Base-by-base conservation (phyloP, 768 basidiomycete species). In the Phallus indusiatus region DNA sequence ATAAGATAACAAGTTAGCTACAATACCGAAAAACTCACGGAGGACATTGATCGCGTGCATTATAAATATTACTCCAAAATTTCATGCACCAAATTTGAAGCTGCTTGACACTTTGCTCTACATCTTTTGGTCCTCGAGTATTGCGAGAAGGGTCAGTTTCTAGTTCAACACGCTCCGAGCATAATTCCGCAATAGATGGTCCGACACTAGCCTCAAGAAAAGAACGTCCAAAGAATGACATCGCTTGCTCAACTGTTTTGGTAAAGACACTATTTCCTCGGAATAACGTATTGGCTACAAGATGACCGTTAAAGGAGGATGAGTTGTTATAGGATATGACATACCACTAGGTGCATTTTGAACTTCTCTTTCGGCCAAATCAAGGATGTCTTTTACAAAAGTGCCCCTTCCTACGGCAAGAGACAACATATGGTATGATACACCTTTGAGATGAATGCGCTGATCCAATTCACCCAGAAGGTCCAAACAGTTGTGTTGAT, bases 171-270 rank as follows among this genome's bases (percentile, higher is more conserved):
- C 84, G 84, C 63, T 91, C 89, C 16, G 76, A 69, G 68, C 82
- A 87, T 53, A 94, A 73, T 46, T 79, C 77, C 53, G 87, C 83
- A 49, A 95, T 77, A 47, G 82, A 76, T 24, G 71, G 69, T 5
- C 90, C 91, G 47, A 95, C 79, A 65, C 88, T 89, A 12, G 83
- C 81, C 66, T 92, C 89, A 20, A 95, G 77, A 67, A 91, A 93
- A 0, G 75, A 74, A 65, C 76, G 82, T n/a, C 90, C 90, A 65
- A 91, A 88, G 74, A 82, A 83, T n/a, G 76, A 75, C 82, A 94
- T 90, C 64, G 83, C 84, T 5, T 83, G 72, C 65, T 93, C 90
- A 73, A 92, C 81, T 24, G 85, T 82, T 66, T 78, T 79, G 28
- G 78, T 79, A 49, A 78, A 69, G 7, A 75, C 71, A 6, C 74